Conservation (phyloP, 768 basidiomycete species). For the Mycena haematopus region DNA sequence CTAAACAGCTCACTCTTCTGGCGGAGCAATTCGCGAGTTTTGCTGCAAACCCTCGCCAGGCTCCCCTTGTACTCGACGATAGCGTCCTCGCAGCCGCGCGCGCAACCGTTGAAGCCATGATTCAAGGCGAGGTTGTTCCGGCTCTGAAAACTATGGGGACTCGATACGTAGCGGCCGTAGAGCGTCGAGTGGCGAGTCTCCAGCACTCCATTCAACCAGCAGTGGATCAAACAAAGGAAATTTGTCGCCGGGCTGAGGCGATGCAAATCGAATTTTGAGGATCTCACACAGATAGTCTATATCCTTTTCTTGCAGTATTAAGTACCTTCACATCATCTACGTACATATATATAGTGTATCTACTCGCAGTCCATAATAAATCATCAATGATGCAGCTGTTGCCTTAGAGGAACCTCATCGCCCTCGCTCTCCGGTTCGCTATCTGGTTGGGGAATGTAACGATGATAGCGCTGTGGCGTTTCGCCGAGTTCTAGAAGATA, state of each 20-base stretch:
- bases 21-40: background rate
- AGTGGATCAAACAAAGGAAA: slow-evolving; percentile 38
- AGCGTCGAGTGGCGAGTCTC: slow-evolving; percentile 35
- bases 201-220: slow-evolving; percentile 39
- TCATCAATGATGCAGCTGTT: slow-evolving; percentile 6
- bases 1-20: background rate
- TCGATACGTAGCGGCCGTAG: slow-evolving; percentile 10
- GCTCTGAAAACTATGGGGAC: slow-evolving; percentile 2
- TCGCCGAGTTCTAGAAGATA: slow-evolving; percentile 62
- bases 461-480: slow-evolving; percentile 66
- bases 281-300: background rate
- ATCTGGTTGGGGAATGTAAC: slow-evolving; percentile 67
- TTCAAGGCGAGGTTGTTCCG: slow-evolving; percentile 20
- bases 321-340: background rate
- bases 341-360: background rate
- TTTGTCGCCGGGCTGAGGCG: slow-evolving; percentile 35
- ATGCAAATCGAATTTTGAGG: slow-evolving; percentile 7
- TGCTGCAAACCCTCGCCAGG: background rate
- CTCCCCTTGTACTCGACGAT: slow-evolving; percentile 14
- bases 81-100: background rate
- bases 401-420: slow-evolving; percentile 37
- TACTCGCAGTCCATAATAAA: background rate
- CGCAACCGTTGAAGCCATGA: slow-evolving; percentile 12
- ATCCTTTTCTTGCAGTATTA: background rate
- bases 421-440: slow-evolving; percentile 48